Percentiles rank a stretch among this genome's conserved stretches.
These are phyloP conservation scores for Adansonia digitata DNA, from an alignment of 345 rosid genomes.

Conservation along the genomic window DNA sequence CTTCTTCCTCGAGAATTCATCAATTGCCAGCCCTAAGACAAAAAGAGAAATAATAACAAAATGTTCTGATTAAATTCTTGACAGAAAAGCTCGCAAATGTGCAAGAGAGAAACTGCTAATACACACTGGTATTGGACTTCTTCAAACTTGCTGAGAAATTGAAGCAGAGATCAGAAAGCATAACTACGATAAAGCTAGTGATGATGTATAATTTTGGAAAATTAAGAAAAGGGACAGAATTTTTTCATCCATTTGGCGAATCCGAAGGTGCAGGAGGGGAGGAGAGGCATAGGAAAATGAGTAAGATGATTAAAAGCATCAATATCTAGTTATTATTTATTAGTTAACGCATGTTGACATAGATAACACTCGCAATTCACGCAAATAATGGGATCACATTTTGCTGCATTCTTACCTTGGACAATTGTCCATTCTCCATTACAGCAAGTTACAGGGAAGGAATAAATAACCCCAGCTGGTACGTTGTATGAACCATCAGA, in stretches of 20 bases:
- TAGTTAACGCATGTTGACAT: neutral
- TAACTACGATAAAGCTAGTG: neutral
- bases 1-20: conserved; percentile 93
- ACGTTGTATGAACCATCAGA: conserved; percentile 96
- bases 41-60: neutral
- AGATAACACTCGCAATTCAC: neutral
- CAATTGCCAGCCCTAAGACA: conserved; percentile 63
- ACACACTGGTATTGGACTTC: neutral
- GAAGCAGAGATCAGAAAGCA: neutral
- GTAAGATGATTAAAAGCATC: neutral
- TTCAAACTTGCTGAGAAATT: neutral
- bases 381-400: neutral
- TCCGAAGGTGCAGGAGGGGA: neutral
- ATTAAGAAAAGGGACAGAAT: no score
- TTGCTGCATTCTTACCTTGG: conserved; percentile 52
- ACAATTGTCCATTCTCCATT: conserved; percentile 91
- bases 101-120: neutral
- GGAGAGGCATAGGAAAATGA: neutral
- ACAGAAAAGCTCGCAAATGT: neutral
- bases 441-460: conserved; percentile 84
- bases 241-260: neutral
- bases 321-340: neutral
- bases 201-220: neutral
- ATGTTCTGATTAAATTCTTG: neutral
- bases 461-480: conserved; percentile 91